A percentile compares a stretch with the other conserved stretches of the same genome.
Evolutionary conservation across 164 flowering plant species (phyloP).

Genomic region (Vitis rotundifolia): DNA sequence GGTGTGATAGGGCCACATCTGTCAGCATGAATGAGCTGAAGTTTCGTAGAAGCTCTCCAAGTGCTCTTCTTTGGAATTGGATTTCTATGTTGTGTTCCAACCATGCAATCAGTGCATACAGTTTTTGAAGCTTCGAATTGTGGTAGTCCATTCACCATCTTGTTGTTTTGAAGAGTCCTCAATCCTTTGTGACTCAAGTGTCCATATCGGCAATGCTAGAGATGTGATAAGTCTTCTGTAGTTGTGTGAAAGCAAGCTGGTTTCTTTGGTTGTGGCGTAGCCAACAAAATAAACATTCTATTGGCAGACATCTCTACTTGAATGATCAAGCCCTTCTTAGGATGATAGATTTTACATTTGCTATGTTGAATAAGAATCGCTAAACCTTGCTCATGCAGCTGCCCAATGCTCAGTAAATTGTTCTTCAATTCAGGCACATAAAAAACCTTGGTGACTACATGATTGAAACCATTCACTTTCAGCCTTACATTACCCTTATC

Average conservation of each 20-base stretch:
- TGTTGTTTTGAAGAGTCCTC: not conserved
- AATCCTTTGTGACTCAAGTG: not conserved
- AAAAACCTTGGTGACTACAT: slow-evolving; percentile 3
- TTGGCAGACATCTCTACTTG: not conserved
- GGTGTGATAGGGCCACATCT: no score
- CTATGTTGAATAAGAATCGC: not conserved
- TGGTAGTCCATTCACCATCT: not conserved
- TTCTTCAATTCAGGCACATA: slow-evolving; percentile 11
- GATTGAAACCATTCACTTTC: not conserved
- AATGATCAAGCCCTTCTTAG: not conserved
- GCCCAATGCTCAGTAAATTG: slow-evolving; percentile 12
- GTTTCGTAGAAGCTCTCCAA: no score
- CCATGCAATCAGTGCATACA: no score
- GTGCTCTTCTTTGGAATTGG: no score
- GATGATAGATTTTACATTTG: not conserved
- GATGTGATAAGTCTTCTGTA: not conserved
- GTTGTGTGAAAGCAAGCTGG: not conserved
- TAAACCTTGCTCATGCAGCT: slow-evolving; percentile 8
- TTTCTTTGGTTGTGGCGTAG: not conserved
- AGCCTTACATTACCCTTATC: slow-evolving; percentile 8
- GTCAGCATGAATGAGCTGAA: no score
- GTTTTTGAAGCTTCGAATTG: not conserved
- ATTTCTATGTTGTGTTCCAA: no score
- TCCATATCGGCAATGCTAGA: not conserved
- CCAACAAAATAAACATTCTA: not conserved